phyloP scores from a whole-genome alignment of 805 yeast species.

The Candida vartiovaarae region DNA sequence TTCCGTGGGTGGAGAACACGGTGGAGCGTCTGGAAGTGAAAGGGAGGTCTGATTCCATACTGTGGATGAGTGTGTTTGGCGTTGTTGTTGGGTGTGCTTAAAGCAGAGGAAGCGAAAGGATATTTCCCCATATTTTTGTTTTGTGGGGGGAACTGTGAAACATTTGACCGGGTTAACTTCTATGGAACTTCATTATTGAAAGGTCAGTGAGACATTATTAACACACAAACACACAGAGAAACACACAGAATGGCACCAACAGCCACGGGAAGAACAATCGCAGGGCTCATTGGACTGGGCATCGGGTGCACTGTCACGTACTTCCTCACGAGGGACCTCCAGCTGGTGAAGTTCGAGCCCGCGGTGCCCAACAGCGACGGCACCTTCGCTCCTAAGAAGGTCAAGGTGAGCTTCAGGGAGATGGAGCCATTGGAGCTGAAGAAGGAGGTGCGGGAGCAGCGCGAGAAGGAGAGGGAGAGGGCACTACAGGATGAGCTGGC shows the following conservation, averaged over 20 bases:
- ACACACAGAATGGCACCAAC: constrained; percentile 6
- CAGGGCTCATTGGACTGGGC: constrained; percentile 12
- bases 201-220: too few relatives aligned
- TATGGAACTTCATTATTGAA: too few relatives aligned
- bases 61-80: too few relatives aligned
- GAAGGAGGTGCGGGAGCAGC: constrained; percentile 23
- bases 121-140: too few relatives aligned
- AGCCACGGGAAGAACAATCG: constrained; percentile 10
- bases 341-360: constrained; percentile 34
- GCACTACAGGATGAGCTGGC: constrained; percentile 6
- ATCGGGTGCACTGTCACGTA: constrained; percentile 14
- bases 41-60: too few relatives aligned
- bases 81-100: too few relatives aligned
- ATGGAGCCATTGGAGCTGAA: constrained; percentile 33
- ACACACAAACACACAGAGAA: too few relatives aligned
- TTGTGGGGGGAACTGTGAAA: too few relatives aligned
- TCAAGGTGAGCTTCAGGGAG: constrained; percentile 29
- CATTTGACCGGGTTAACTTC: too few relatives aligned
- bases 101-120: too few relatives aligned
- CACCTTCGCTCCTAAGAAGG: constrained; percentile 27
- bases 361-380: constrained; percentile 33
- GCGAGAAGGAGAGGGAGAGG: constrained; percentile 1
- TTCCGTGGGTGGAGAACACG: constrained; percentile 65
- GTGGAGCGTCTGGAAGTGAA: constrained; percentile 62
- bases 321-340: constrained; percentile 16